Base-by-base conservation (phyloP, 2,329 filamentous ascomycete species). In the Orbilia ellipsospora region DNA sequence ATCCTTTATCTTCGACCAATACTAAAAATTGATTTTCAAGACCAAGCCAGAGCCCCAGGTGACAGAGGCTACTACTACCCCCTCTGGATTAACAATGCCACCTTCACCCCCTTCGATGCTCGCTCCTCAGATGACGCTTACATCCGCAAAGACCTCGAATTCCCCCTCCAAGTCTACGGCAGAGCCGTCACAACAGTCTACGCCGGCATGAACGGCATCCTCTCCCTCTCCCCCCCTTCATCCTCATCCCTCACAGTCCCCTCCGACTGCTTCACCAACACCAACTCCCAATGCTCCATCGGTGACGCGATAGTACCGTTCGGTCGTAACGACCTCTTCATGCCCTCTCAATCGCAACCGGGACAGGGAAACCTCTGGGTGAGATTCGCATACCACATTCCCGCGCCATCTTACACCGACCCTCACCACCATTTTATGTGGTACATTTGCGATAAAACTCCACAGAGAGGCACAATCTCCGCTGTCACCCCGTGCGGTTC, bases 1-100 rank as follows among this genome's bases (percentile, higher is more conserved):
- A 44, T 2, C 40, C 1, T 2, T 12, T 12, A n/a, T 44, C n/a
- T 5, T 44, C 10, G 10, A 44, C 2, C 10, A 44, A 44, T n/a
- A n/a, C 40, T 40, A 2, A 31, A 1, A 8, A 12, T 36, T 15
- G 31, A 16, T 13, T 40, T 2, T 57, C 54, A 40, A 61, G 57
- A 61, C 31, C 42, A 61, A 10, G 5, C 28, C n/a, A 45, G 62
- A 40, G 62, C 62, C 5, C 62, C 62, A 4, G 52, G 62, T 8
- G 62, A 66, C 26, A 48, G 50, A 57, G 62, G 62, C 7, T 66
- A 50, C 15, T 66, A 66, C 51, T 66, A 66, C 15, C 52, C 62
- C 15, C 16, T 66, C 10, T 66, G 62, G 62, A 1, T 57, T 48
- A 26, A 52, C 7, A 66, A 66, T n/a, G 15, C 62, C 10, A 66